Evolutionary conservation across 164 flowering plant species (phyloP).

Genomic region (Dillenia turbinata): DNA sequence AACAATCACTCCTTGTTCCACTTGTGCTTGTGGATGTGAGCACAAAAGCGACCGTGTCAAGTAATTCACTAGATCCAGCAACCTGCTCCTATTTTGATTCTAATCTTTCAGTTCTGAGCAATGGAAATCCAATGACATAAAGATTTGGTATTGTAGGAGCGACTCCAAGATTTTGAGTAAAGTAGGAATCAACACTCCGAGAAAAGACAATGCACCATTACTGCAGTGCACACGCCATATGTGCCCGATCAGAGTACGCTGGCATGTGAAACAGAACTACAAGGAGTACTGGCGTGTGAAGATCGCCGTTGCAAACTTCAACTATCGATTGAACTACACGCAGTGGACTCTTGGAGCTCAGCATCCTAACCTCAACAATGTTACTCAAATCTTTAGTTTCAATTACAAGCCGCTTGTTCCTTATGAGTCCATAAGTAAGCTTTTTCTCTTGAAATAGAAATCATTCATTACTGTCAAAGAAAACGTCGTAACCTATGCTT

Average conservation of each 20-base stretch:
- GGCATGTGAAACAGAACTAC: conserved; percentile 76
- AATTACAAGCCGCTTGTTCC: conserved; percentile 63
- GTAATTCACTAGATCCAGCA: conserved; percentile 32
- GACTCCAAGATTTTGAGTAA: no score
- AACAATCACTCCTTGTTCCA: conserved; percentile 73
- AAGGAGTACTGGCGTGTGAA: conserved; percentile 76
- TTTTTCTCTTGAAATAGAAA: neutral
- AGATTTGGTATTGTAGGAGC: no score
- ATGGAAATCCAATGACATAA: neutral
- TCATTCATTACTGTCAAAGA: no score
- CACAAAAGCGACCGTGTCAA: conserved; percentile 62
- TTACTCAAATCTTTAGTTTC: conserved; percentile 68
- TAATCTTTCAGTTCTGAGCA: no score
- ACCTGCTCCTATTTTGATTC: no score
- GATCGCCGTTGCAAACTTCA: conserved; percentile 62
- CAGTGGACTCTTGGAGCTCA: conserved; percentile 75
- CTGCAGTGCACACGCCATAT: conserved; percentile 74
- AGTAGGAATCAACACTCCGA: no score
- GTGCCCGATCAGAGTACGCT: conserved; percentile 75
- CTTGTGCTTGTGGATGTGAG: conserved; percentile 81
- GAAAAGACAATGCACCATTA: conserved; percentile 36
- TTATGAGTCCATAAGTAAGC: conserved; percentile 59
- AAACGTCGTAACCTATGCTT: no score
- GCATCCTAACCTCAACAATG: conserved; percentile 76
- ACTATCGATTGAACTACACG: conserved; percentile 67